phyloP scores from a whole-genome alignment of 176 grass and related monocot species.

The Triticum monococcum region DNA sequence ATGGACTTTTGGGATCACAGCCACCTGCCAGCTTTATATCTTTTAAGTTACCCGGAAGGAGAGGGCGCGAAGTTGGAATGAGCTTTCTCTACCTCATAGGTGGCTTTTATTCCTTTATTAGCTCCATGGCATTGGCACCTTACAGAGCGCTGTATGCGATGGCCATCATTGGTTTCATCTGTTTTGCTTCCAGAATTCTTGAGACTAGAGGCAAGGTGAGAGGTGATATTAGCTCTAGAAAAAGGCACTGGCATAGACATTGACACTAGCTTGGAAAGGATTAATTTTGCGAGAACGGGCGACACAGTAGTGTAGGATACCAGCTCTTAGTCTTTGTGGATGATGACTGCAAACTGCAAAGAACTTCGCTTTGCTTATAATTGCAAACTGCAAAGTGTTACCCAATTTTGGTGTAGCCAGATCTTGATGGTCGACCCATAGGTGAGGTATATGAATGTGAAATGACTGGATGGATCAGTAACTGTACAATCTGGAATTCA shows the following conservation, averaged over 20 bases:
- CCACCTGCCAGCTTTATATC: constrained; percentile 50
- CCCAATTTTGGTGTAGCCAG: neutral
- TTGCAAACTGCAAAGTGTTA: neutral
- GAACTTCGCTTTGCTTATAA: neutral
- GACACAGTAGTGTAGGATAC: constrained; percentile 4
- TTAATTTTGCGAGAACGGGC: neutral
- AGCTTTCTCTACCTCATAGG: constrained; percentile 80
- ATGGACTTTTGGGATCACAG: constrained; percentile 71
- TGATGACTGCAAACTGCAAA: neutral
- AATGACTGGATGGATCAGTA: neutral
- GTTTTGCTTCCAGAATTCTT: constrained; percentile 57
- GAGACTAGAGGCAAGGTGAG: constrained; percentile 52
- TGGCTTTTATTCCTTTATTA: constrained; percentile 73
- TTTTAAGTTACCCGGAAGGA: constrained; percentile 49
- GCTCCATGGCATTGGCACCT: constrained; percentile 60
- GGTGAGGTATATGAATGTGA: neutral
- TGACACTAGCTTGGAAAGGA: constrained; percentile 29
- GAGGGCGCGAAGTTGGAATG: constrained; percentile 49
- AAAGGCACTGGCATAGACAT: constrained; percentile 81
- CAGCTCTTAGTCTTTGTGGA: constrained; percentile 7
- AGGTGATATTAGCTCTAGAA: constrained; percentile 64
- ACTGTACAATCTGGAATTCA: constrained; percentile 2
- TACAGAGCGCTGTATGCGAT: constrained; percentile 79
- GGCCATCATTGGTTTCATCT: constrained; percentile 65
- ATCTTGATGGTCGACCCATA: neutral